Base-by-base conservation (phyloP, 441 rosid species). In the Corymbia citriodora region DNA sequence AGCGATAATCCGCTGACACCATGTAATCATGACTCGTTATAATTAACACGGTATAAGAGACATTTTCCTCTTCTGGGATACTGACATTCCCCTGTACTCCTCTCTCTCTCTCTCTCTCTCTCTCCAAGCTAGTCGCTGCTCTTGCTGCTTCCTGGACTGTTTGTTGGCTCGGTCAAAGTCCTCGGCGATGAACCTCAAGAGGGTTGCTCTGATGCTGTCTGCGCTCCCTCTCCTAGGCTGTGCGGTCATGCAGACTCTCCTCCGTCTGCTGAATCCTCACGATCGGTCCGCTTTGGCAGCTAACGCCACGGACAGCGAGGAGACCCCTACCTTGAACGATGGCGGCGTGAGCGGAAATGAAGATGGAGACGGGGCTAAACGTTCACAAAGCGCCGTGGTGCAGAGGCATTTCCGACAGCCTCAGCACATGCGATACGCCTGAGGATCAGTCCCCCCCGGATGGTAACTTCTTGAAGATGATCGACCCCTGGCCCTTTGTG, bases 371-470 rank as follows among this genome's bases (percentile, higher is more conserved):
- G 88, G 25, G 25, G 70, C 89, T n/a, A 79, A 90, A 10, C 89
- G 89, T 10, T 87, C 90, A 1, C 50, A 65, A 19, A 92, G 89
- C 55, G 53, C 89, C 21, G 74, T 49, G 18, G 94, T 92, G 63
- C 92, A 93, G 33, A 91, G 83, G 59, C 94, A 92, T 87, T 93
- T 94, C 89, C 88, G 54, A n/a, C 93, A 92, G 68, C 40, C 91
- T 81, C 94, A 92, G 83, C 94, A 89, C 45, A 53, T 92, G 88
- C 92, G 92, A 2, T 63, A 40, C 27, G 88, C 94, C 89, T 93
- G 88, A 91, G 50, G 85, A 23, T 45, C 70, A 17, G 70, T 12
- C 6, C 45, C 36, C 81, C 85, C 85, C 10, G 49, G 85, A 79
- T 7, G 59, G 12, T 19, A 19, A 36, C 17, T 57, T 31, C 49